Base-by-base conservation (phyloP, 495 filamentous ascomycete genomes). In the Astrothelium macrocarpum region DNA sequence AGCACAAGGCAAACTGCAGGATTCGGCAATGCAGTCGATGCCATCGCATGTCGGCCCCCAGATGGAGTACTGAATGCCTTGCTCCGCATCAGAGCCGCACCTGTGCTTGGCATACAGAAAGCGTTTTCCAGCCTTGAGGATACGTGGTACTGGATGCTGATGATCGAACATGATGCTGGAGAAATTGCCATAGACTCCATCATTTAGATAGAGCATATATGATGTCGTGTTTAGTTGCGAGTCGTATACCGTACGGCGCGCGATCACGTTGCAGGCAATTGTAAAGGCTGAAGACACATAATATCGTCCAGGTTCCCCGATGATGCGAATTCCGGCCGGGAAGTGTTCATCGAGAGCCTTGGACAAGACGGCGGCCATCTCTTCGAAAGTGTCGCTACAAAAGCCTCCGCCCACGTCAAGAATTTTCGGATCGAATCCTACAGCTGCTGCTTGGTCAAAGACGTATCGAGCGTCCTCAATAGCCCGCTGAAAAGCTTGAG, bases 101-200 rank as follows among this genome's bases (percentile, higher is more conserved):
- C 64, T 64, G 29, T 66, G 61, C 23, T 63, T 64, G 63, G 71
- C 67, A 64, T 77, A 72, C 53, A 73, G 66, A 67, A 80, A 80
- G 28, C 74, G 77, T 29, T 81, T 76, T n/a, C 31, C 62, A 12
- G 53, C 39, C 32, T 63, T 63, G 31, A 99, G 77, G 60, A 97
- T 80, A 74, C 86, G 90, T 59, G 93, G 90, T 49, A 87, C 76
- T 0, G 92, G 93, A 70, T 95, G 81, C 78, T 99, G 95, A 74
- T 97, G 95, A 71, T 97, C 95, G 75, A 96, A 99, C 77, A 99
- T 95, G 80, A 97, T 96, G 82, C 89, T 94, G 65, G 90, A 93
- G 76, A 99, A 97, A 76, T 97, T 97, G 64, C 94, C 93, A 67
- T 99, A 99, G 43, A 97, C 85, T 29, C 94, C 94, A 68, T 97